These are phyloP conservation scores for Mortierella sp. DNA, from an alignment of 371 early-diverging fungal species.

Conservation along the genomic window DNA sequence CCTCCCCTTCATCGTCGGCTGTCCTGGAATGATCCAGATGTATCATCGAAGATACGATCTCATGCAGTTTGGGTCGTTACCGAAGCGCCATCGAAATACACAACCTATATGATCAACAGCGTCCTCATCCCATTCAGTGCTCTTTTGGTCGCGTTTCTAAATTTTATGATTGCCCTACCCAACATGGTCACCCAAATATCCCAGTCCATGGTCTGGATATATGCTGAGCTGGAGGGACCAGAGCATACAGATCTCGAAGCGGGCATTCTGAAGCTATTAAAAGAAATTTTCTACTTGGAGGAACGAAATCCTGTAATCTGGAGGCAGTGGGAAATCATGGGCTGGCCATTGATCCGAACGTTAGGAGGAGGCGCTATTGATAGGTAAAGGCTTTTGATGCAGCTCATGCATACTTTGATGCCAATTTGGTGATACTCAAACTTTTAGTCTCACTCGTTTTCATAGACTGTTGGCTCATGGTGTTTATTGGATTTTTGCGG, in stretches of 20 bases:
- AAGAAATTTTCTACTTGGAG: conserved; percentile 51
- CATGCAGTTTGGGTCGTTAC: conserved; percentile 22
- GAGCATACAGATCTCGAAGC: conserved; percentile 42
- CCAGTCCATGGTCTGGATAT: conserved; percentile 46
- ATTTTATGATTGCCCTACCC: conserved; percentile 30
- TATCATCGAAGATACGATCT: conserved; percentile 2
- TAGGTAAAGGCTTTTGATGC: conserved; percentile 15
- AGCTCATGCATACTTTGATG: neutral
- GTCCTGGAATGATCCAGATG: neutral
- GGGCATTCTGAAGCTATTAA: conserved; percentile 24
- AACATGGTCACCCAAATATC: conserved; percentile 23
- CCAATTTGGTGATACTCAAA: neutral
- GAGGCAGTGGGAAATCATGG: conserved; percentile 56
- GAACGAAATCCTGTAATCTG: conserved; percentile 52
- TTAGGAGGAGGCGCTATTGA: conserved; percentile 45
- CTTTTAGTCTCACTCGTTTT: neutral
- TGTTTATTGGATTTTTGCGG: conserved; percentile 68
- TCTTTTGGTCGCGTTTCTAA: conserved; percentile 24
- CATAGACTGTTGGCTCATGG: conserved; percentile 67
- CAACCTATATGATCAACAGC: conserved; percentile 30
- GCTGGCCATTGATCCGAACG: conserved; percentile 47
- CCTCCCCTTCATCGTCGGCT: neutral
- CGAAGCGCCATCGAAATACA: conserved; percentile 31
- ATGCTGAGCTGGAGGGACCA: conserved; percentile 47
- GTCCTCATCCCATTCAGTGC: conserved; percentile 35